Base-by-base conservation (phyloP, 2,329 filamentous ascomycete species). In the Cryoendolithus antarcticus region DNA sequence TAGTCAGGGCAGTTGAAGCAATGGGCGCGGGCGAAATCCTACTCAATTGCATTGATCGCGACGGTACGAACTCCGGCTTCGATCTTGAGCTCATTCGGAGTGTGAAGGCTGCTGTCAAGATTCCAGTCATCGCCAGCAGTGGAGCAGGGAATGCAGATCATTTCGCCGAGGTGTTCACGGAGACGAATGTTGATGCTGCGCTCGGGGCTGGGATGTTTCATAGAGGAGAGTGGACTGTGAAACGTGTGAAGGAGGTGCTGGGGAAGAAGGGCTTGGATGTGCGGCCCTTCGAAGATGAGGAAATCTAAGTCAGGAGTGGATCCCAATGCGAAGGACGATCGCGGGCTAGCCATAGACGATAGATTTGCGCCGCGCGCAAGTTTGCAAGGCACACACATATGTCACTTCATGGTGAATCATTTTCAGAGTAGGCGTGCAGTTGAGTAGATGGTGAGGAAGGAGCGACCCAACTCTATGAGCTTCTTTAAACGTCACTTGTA, bases 151-250 rank as follows among this genome's bases (percentile, higher is more conserved):
- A 81, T 50, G 89, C 91, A 2, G 74, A 59, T 0, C 91, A 98
- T 63, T 98, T 98, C 57, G 72, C 77, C 37, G 83, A 96, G 57
- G 91, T 96, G 2, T 98, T 98, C 61, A 68, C 74, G 41, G 69
- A 82, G 64, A 96, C 91, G 6, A 70, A 71, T 10, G 89, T 89
- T 3, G 91, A 98, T 68, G 91, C 91, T 36, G 91, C 91, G 21
- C 66, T 98, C 44, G 91, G 91, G 3, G 91, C 91, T 6, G 91
- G 91, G 38, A 98, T 98, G 81, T 98, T 98, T 63, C 91, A 98
- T 65, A 71, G 91, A 35, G 85, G 82, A 30, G 89, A 98, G 66
- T 98, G 89, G 62, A 94, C 88, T 0, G 89, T 98, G 10, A 80
- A 78, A 60, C 80, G 96, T 55, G 91, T 98, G 35, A 98, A 98